Percentiles rank a stretch among this genome's conserved stretches.
phyloP scores from a whole-genome alignment of 306 rosid species.

The Inga leiocalycina region DNA sequence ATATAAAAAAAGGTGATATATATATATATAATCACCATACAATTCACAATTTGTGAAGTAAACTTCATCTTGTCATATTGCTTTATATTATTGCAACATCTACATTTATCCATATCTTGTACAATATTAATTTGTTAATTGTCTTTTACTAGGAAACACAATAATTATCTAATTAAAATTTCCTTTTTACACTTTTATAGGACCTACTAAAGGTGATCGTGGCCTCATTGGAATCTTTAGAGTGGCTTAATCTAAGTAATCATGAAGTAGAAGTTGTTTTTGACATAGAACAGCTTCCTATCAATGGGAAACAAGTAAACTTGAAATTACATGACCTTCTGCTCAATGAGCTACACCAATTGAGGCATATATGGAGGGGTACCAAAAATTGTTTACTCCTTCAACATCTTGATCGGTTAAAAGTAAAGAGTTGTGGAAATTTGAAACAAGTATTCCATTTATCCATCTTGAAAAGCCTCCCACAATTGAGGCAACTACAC shows the following conservation, averaged over 20 bases:
- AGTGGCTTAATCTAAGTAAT: fast-evolving
- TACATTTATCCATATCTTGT: background rate
- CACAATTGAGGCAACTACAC: background rate
- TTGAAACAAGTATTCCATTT: background rate
- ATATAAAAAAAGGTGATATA: too few relatives aligned
- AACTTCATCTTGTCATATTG: background rate
- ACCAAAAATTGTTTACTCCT: background rate
- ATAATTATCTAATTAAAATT: background rate
- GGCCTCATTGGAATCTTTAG: background rate
- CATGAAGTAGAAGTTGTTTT: background rate
- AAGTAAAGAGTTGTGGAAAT: background rate
- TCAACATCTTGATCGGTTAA: background rate
- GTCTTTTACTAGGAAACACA: background rate
- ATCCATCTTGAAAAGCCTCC: background rate
- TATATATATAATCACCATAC: background rate
- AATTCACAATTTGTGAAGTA: background rate
- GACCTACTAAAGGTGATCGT: background rate
- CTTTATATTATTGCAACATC: background rate
- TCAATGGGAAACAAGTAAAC: background rate
- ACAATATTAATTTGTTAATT: too few relatives aligned
- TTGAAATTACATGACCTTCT: background rate
- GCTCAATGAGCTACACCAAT: background rate
- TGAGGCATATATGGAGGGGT: background rate
- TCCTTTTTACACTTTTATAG: background rate
- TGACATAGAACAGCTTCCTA: background rate